Evolutionary conservation across 768 basidiomycete species (phyloP), one percentile per base, ranked within the genome.

Genomic region (Boletus sp.): DNA sequence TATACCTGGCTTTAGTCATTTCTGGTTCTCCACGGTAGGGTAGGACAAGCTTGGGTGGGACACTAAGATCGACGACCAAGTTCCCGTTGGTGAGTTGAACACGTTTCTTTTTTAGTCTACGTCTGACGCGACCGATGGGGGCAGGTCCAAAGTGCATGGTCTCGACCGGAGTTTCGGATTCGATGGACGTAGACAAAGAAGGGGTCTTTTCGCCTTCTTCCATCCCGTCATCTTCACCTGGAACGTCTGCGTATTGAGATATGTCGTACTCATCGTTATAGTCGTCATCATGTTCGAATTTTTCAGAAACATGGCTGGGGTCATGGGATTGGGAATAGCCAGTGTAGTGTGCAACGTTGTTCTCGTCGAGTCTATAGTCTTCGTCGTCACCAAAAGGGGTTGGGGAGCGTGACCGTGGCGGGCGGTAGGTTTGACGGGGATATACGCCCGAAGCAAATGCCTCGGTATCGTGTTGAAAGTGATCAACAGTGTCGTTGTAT

Each of bases 141-240:
- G 90, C 89, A 15, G 93, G 91, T 5, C 93, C 93, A 70, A 92
- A 96, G 70, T 95, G 92, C 42, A 81, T 82, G 11, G 87, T 90
- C 60, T 83, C 83, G 1, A 79, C 58, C 0, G 82, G 83, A 0
- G 79, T 75, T 32, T 84, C 83, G 19, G 78, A 74, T 15, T 79
- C 74, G 23, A 76, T 68, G 13, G 64, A 65, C 15, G 56, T 45
- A 35, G 64, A 59, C 56, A 69, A 34, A 40, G 64, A 61, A 34
- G 66, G 62, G 15, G 65, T 61, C 51, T 58, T 59, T 54, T 68
- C 70, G 1, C 58, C 62, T 2, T 64, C 60, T 17, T 62, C 60
- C 35, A 60, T 38, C 43, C 56, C 63, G 27, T 55, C 58, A 25
- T 57, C 64, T 37, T 54, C 61, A 32, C 55, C 61, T 17, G 61